Percentiles rank a stretch among this genome's conserved stretches.
phyloP scores from a whole-genome alignment of 108 stramenopile genomes.

The Conticribra guillardii region DNA sequence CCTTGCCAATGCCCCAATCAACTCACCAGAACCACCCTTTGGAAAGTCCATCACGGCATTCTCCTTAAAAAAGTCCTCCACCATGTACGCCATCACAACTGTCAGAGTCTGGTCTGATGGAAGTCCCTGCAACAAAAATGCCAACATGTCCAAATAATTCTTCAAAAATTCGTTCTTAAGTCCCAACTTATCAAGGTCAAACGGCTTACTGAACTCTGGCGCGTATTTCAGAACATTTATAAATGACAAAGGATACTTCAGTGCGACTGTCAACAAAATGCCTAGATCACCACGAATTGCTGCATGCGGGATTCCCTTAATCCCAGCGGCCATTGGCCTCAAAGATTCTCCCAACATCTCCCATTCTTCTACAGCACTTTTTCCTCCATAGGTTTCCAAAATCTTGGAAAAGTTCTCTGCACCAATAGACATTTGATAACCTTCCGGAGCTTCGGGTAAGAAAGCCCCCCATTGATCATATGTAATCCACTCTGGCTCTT shows the following conservation, averaged over 20 bases:
- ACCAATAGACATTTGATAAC: conserved; percentile 81
- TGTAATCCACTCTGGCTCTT: conserved; percentile 78
- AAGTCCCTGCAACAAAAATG: conserved; percentile 89
- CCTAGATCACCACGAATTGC: conserved; percentile 74
- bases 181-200: conserved; percentile 76
- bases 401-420: conserved; percentile 80
- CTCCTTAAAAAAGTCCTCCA: conserved; percentile 90
- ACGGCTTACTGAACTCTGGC: conserved; percentile 67
- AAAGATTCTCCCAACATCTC: conserved; percentile 66
- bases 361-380: conserved; percentile 76
- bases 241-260: conserved; percentile 73
- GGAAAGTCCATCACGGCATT: conserved; percentile 93
- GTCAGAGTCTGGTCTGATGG: conserved; percentile 88
- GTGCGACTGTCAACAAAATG: conserved; percentile 60
- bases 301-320: conserved; percentile 73
- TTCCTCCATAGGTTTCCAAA: conserved; percentile 70
- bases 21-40: conserved; percentile 82
- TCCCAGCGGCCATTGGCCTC: conserved; percentile 71
- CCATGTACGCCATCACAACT: conserved; percentile 94
- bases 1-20: conserved; percentile 88
- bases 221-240: conserved; percentile 68
- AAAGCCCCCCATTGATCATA: conserved; percentile 92
- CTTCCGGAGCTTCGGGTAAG: conserved; percentile 74
- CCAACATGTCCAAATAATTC: conserved; percentile 91
- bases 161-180: conserved; percentile 84